Conservation (phyloP, 805 yeast genomes). For the Myxozyma monticola region DNA sequence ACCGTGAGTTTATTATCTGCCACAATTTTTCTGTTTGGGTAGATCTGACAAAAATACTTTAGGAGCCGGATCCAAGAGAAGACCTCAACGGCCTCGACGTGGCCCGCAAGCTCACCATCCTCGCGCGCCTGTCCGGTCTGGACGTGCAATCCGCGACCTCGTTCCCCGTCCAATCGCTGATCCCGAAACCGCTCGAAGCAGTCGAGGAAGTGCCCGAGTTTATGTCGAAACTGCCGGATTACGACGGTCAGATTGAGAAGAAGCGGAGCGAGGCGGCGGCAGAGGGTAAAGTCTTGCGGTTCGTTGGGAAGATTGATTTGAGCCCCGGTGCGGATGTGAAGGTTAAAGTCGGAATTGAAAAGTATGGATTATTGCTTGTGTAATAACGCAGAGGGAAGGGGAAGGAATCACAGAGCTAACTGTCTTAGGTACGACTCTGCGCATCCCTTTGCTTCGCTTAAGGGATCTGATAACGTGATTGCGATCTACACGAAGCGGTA, state of each 20-base stretch:
- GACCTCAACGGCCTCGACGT: slow-evolving; percentile 97
- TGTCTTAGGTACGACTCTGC: slow-evolving; percentile 71
- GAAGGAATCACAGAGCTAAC: too few relatives aligned
- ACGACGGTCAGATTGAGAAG: slow-evolving; percentile 74
- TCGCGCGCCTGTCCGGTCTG: slow-evolving; percentile 89
- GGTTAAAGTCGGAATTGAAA: slow-evolving; percentile 84
- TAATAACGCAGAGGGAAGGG: neutral
- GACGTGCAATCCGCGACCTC: slow-evolving; percentile 83
- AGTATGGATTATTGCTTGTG: slow-evolving; percentile 6
- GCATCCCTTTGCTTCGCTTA: slow-evolving; percentile 93
- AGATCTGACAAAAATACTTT: neutral
- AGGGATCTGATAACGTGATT: slow-evolving; percentile 95
- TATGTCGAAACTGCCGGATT: slow-evolving; percentile 75
- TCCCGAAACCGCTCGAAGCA: slow-evolving; percentile 81
- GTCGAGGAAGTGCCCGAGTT: slow-evolving; percentile 51
- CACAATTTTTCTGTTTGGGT: neutral
- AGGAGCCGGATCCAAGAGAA: slow-evolving; percentile 99
- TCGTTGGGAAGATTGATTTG: slow-evolving; percentile 87
- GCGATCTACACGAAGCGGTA: slow-evolving; percentile 91
- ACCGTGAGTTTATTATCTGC: slow-evolving; percentile 51
- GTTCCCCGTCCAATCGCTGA: slow-evolving; percentile 90
- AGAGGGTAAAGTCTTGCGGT: slow-evolving; percentile 85
- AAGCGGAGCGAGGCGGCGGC: slow-evolving; percentile 78
- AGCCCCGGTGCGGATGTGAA: slow-evolving; percentile 38
- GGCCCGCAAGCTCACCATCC: slow-evolving; percentile 95